phyloP scores from a whole-genome alignment of 495 filamentous ascomycete species.

The Talaromyces thailandensis region DNA sequence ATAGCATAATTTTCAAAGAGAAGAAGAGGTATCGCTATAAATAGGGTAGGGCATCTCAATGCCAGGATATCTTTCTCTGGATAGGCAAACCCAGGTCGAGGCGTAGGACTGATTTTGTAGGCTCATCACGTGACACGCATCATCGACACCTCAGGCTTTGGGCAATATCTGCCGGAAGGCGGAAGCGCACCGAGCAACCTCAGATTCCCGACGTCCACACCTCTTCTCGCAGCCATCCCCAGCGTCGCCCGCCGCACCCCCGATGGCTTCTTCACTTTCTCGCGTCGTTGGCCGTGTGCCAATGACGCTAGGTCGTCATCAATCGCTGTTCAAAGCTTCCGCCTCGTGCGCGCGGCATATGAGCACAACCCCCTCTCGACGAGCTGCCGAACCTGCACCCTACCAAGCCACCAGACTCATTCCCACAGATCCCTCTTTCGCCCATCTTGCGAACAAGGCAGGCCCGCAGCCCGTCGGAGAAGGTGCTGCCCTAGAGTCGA shows the following conservation, averaged over 20 bases:
- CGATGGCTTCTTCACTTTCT: slow-evolving; percentile 59
- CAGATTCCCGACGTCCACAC: slow-evolving; percentile 13
- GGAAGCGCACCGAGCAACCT: slow-evolving; percentile 5
- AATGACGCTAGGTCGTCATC: slow-evolving; percentile 54
- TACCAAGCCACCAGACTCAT: slow-evolving; percentile 54
- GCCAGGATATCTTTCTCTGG: not conserved
- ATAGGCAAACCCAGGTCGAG: not conserved
- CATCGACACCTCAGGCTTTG: slow-evolving; percentile 7
- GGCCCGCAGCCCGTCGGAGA: slow-evolving; percentile 30
- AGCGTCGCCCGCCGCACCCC: slow-evolving; percentile 19
- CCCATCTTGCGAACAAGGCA: slow-evolving; percentile 38
- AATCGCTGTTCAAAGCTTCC: slow-evolving; percentile 33
- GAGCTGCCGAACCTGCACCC: slow-evolving; percentile 44
- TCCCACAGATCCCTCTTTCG: slow-evolving; percentile 50
- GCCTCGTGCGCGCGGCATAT: slow-evolving; percentile 50
- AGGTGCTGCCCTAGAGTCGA: slow-evolving; percentile 37
- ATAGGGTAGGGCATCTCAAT: no score
- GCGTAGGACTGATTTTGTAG: not conserved
- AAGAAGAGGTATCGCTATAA: no score
- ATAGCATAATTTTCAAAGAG: not conserved
- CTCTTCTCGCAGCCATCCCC: slow-evolving; percentile 23
- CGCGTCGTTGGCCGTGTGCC: slow-evolving; percentile 54
- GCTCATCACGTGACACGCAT: not conserved
- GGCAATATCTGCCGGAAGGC: slow-evolving; percentile 5
- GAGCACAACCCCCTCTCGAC: slow-evolving; percentile 56